Base-by-base conservation (phyloP, 1,139 yeast species). In the Suhomyces chickasaworum region DNA sequence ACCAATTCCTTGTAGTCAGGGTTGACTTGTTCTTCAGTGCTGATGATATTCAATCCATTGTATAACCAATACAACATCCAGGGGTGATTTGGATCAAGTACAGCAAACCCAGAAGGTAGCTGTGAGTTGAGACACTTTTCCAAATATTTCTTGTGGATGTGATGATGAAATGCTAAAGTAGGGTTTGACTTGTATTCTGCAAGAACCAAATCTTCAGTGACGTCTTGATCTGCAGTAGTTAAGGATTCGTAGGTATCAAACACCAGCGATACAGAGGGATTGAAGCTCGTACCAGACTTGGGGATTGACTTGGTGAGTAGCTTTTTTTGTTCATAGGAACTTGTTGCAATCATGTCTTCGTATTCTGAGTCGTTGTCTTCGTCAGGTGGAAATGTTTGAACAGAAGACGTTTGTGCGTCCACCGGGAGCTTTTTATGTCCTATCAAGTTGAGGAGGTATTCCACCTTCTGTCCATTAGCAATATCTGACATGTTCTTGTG, bases 1-100 rank as follows among this genome's bases (percentile, higher is more conserved):
- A 60, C 63, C 27, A 59, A 50, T 2, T 39, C 37, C 22, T 39
- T 45, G 9, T 50, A 44, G 3, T 49, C 10, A 27, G 34, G 8
- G 15, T 44, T 46, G 27, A 49, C 44, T 3, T 47, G 22, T 7
- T 36, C 31, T 9, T 33, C 35, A 10, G 34, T 15, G 9, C 35
- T 37, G 18, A 46, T 45, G 8, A 40, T 20, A 21, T 41, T 41
- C 22, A 41, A 35, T 3, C 90, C 73, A 60, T 89, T 90, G 35
- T 80, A 58, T 2, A 86, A 66, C 99, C 99, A 93, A 64, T 88
- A 91, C 2, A 86, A 52, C 64, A 93, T 69, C 99, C 99, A 95
- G 0, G 96, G 84, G 52, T 87, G 91, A 20, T 95, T 87, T 0
- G 97, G 93, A 65, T 93, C 98, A 39, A 89, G 70, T 0, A 71